Conservation (phyloP, 1,284 basidiomycete species). For the Dichomitus squalens region DNA sequence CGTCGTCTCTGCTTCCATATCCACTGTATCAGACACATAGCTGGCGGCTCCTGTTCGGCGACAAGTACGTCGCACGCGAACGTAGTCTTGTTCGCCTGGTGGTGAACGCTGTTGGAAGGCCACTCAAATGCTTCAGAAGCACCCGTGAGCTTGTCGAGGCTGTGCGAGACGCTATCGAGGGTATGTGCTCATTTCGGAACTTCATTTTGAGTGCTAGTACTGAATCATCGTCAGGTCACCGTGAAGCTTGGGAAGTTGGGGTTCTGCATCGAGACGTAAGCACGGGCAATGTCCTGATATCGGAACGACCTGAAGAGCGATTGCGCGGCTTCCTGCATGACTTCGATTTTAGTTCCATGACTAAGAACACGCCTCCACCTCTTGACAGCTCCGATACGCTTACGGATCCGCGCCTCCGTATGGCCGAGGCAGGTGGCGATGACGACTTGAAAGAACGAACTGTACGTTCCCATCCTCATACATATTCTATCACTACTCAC, state of each 20-base stretch:
- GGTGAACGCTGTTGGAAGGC: slow-evolving; percentile 12
- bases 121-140: slow-evolving; percentile 11
- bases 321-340: slow-evolving; percentile 9
- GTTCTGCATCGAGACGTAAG: slow-evolving; percentile 22
- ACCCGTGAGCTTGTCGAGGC: slow-evolving; percentile 20
- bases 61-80: slow-evolving; percentile 3
- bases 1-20: background rate
- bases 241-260: background rate
- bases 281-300: slow-evolving; percentile 18
- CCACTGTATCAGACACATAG: slow-evolving; percentile 12
- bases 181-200: background rate
- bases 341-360: background rate
- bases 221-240: background rate
- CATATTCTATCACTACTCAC: background rate
- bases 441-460: slow-evolving; percentile 12
- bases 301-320: background rate
- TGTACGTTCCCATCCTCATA: background rate
- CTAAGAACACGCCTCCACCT: background rate
- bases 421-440: background rate
- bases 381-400: background rate
- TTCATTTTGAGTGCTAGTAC: background rate
- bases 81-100: slow-evolving; percentile 20
- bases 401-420: background rate
- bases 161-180: slow-evolving; percentile 16
- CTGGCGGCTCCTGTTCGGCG: background rate